phyloP scores from a whole-genome alignment of 805 yeast genomes.

The Wickerhamiella lipophila region DNA sequence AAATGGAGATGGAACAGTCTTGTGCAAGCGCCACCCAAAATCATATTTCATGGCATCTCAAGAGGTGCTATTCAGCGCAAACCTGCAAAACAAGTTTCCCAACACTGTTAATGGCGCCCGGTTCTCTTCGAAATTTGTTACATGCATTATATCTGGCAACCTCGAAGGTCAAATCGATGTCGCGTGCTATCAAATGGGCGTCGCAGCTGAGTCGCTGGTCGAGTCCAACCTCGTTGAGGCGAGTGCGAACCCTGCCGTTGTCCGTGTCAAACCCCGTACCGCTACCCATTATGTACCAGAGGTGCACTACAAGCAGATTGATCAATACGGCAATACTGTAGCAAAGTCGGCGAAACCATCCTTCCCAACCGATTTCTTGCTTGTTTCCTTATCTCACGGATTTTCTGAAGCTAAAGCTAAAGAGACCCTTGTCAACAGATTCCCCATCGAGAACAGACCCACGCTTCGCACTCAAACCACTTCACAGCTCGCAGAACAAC shows the following conservation, averaged over 20 bases:
- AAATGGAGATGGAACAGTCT: conserved; percentile 70
- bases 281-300: conserved; percentile 84
- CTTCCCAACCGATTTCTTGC: conserved; percentile 79
- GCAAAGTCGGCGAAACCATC: conserved; percentile 81
- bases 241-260: conserved; percentile 80
- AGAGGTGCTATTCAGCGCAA: conserved; percentile 74
- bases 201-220: conserved; percentile 75
- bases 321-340: conserved; percentile 83
- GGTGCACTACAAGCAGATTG: conserved; percentile 66
- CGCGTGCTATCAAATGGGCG: conserved; percentile 77
- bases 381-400: conserved; percentile 85
- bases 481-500: conserved; percentile 38
- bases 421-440: conserved; percentile 24
- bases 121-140: conserved; percentile 85
- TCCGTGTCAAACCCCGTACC: conserved; percentile 65
- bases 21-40: conserved; percentile 85
- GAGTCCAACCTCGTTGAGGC: conserved; percentile 76
- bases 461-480: conserved; percentile 65
- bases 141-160: conserved; percentile 91
- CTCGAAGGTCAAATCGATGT: conserved; percentile 78
- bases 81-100: conserved; percentile 54
- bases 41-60: conserved; percentile 82
- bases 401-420: conserved; percentile 58
- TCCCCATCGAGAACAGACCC: conserved; percentile 71
- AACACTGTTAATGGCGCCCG: conserved; percentile 45